A percentile compares a stretch with the other conserved stretches of the same genome.
Evolutionary conservation across 2,329 filamentous ascomycete genomes (phyloP).

Genomic region (Epichloe coenophiala): DNA sequence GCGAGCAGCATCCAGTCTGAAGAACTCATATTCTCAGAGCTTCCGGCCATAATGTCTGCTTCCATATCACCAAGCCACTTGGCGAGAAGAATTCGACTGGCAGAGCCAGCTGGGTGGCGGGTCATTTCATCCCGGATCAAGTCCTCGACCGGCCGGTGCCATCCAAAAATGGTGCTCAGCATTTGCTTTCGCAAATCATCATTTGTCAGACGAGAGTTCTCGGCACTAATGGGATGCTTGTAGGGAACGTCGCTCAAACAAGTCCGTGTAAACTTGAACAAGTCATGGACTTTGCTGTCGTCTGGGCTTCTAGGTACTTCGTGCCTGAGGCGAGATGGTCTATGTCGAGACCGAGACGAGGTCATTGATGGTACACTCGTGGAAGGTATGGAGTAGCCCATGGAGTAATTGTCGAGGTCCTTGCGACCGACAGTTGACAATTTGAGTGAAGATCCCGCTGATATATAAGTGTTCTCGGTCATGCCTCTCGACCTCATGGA

Average conservation of each 20-base stretch:
- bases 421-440: conserved; percentile 19
- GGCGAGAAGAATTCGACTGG: conserved; percentile 67
- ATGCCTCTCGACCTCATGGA: conserved; percentile 40
- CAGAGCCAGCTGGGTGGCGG: conserved; percentile 58
- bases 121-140: conserved; percentile 75
- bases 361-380: conserved; percentile 30
- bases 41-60: conserved; percentile 66
- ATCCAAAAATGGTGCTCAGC: conserved; percentile 89
- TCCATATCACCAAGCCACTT: conserved; percentile 89
- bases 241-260: conserved; percentile 75
- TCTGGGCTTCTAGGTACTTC: conserved; percentile 68
- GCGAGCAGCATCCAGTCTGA: conserved; percentile 97
- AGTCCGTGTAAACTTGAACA: conserved; percentile 76
- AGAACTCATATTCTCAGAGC: conserved; percentile 75
- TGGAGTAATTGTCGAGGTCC: conserved; percentile 41
- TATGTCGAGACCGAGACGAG: conserved; percentile 32
- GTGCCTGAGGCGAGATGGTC: conserved; percentile 61
- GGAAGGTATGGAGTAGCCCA: conserved; percentile 24
- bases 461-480: conserved; percentile 56
- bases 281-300: conserved; percentile 56
- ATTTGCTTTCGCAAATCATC: conserved; percentile 81
- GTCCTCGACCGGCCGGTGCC: conserved; percentile 72
- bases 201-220: conserved; percentile 49
- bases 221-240: conserved; percentile 47
- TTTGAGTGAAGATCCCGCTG: conserved; percentile 40